A percentile compares a stretch with the other conserved stretches of the same genome.
phyloP scores from a whole-genome alignment of 306 rosid genomes.

The Pterocarpus santalinus region DNA sequence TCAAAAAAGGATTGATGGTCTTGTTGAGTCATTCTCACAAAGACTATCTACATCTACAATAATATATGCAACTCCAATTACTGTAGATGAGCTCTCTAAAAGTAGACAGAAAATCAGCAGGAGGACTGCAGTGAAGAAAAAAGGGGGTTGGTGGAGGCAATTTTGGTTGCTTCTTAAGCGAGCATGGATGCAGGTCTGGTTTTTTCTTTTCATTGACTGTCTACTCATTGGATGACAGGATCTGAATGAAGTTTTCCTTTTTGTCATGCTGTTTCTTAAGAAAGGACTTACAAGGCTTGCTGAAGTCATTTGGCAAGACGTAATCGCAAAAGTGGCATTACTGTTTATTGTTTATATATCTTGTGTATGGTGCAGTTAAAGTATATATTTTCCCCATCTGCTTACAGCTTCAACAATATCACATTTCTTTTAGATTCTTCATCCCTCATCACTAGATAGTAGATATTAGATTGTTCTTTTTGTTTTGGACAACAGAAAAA shows the following conservation, averaged over 20 bases:
- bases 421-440: constrained; percentile 22
- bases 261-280: constrained; percentile 25
- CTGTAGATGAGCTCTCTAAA: constrained; percentile 57
- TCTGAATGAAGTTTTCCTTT: constrained; percentile 20
- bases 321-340: constrained; percentile 14
- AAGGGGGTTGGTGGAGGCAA: constrained; percentile 91
- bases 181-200: constrained; percentile 94
- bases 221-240: constrained; percentile 31
- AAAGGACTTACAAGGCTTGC: constrained; percentile 27
- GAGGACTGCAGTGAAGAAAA: constrained; percentile 61
- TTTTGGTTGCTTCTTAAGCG: constrained; percentile 90
- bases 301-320: constrained; percentile 31
- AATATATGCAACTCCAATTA: constrained; percentile 80
- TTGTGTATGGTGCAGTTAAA: constrained; percentile 23
- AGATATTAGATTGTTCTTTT: not conserved
- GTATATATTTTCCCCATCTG: constrained; percentile 16
- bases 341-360: constrained; percentile 20
- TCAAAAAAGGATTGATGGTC: constrained; percentile 77
- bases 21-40: constrained; percentile 82
- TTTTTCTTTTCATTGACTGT: constrained; percentile 13
- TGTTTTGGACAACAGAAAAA: constrained; percentile 21
- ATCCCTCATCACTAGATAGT: constrained; percentile 13
- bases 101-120: constrained; percentile 49
- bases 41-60: constrained; percentile 63
- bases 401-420: constrained; percentile 25